Percentiles rank a stretch among this genome's conserved stretches.
Evolutionary conservation across 2,329 filamentous ascomycete species (phyloP).

Genomic region (Polychaeton citri): DNA sequence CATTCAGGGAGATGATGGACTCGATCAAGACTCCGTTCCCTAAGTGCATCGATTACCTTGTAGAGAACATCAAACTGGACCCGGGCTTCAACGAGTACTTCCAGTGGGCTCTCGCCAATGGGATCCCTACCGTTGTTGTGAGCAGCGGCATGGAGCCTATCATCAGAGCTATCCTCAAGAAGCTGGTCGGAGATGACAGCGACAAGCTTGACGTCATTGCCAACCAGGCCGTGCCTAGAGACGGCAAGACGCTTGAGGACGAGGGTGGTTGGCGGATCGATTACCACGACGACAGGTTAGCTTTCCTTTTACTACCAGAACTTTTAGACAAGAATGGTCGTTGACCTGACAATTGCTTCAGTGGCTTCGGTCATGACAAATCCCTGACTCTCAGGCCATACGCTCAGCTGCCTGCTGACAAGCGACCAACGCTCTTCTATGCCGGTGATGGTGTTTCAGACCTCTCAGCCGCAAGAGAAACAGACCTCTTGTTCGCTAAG

Average conservation of each 20-base stretch:
- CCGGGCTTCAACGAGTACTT: constrained; percentile 81
- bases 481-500: constrained; percentile 87
- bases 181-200: constrained; percentile 66
- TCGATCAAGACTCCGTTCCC: constrained; percentile 68
- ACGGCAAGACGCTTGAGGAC: constrained; percentile 61
- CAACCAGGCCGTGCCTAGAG: constrained; percentile 60
- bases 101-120: constrained; percentile 64
- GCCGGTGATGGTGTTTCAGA: constrained; percentile 92
- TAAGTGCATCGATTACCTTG: constrained; percentile 65
- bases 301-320: no score
- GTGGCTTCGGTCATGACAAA: constrained; percentile 93
- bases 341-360: constrained; percentile 19
- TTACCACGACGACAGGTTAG: constrained; percentile 72
- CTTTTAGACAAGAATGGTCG: neutral
- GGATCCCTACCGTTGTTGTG: constrained; percentile 83
- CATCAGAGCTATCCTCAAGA: constrained; percentile 69
- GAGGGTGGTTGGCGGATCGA: constrained; percentile 76
- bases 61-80: constrained; percentile 77
- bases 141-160: constrained; percentile 88
- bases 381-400: constrained; percentile 82
- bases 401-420: constrained; percentile 50
- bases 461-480: constrained; percentile 81
- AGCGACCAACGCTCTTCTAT: constrained; percentile 79
- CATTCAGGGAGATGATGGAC: constrained; percentile 86
- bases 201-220: constrained; percentile 78